Evolutionary conservation across 1,284 basidiomycete genomes (phyloP).

Genomic region (Fomitopsis pinicola): DNA sequence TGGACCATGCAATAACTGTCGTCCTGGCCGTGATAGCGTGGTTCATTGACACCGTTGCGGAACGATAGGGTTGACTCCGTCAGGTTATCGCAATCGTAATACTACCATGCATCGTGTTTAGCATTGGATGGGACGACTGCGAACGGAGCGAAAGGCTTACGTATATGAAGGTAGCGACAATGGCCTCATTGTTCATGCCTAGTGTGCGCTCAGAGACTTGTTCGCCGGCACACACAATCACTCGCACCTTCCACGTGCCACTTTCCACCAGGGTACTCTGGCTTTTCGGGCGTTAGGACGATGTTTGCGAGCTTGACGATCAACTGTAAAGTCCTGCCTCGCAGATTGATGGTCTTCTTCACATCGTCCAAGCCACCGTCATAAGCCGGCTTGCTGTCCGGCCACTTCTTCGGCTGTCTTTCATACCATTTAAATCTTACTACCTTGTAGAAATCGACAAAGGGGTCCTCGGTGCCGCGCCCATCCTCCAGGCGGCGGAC

Average conservation of each 20-base stretch:
- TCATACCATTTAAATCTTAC: neutral
- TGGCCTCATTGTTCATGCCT: constrained; percentile 36
- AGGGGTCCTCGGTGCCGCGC: neutral
- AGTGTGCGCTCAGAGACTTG: neutral
- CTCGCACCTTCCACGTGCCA: constrained; percentile 32
- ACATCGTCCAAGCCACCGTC: neutral
- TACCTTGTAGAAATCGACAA: neutral
- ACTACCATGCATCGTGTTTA: neutral
- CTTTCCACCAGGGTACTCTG: constrained; percentile 28
- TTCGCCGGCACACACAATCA: neutral
- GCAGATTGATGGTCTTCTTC: constrained; percentile 3
- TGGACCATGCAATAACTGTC: constrained; percentile 4
- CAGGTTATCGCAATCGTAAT: constrained; percentile 15
- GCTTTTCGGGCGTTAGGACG: constrained; percentile 39
- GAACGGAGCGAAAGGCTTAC: neutral
- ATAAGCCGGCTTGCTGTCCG: neutral
- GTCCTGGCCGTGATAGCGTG: constrained; percentile 1
- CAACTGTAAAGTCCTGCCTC: constrained; percentile 34
- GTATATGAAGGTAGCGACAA: neutral
- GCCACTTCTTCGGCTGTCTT: neutral
- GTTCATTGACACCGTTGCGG: constrained; percentile 7
- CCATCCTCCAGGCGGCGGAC: neutral
- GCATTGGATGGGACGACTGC: neutral
- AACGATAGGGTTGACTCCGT: constrained; percentile 13
- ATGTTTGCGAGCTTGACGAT: constrained; percentile 52